Evolutionary conservation across 352 stramenopile species (phyloP), one percentile per base, ranked within the genome.

Genomic region (Pythium apleroticum): DNA sequence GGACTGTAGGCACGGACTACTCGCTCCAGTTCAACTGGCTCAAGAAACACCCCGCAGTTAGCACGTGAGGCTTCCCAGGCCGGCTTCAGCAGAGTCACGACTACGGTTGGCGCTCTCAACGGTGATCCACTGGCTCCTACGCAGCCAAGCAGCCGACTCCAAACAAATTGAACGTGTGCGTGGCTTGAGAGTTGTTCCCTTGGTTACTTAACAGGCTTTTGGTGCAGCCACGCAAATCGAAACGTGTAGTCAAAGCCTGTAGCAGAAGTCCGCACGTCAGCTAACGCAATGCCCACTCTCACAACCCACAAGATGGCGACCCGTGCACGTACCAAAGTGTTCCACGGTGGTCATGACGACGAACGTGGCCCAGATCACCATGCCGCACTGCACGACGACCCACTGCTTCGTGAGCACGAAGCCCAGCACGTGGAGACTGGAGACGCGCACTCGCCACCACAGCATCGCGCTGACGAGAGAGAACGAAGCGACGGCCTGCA

Each of bases 331-430:
- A 50, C 43, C 54, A 62, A 57, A 22, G 24, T 78, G 68, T 1
- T 43, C 41, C 19, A 78, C n/a, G 5, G 60, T 68, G 3, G 67
- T 55, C 22, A 75, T 63, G 37, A 76, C 57, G 28, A 76, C 66
- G 17, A 75, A 79, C 17, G 71, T 52, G 15, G 76, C 69, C n/a
- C 74, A 75, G 6, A 72, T 55, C 15, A 68, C 54, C 2, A 79
- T 52, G 19, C 71, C 73, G 2, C 65, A 68, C 46, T 76, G 65
- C 6, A 70, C 52, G 14, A 66, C 35, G 11, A 45, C 46, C 15
- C 24, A 41, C 1, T 77, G 66, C 2, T 14, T 37, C 14, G 69
- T 63, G 3, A 77, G 56, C 43, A 80, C 68, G 33, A 80, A 80
- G 0, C 56, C 64, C 11, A 80, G 46, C 28, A 72, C 69, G n/a